phyloP scores from a whole-genome alignment of 805 yeast genomes.

The Starmerella floricola region DNA sequence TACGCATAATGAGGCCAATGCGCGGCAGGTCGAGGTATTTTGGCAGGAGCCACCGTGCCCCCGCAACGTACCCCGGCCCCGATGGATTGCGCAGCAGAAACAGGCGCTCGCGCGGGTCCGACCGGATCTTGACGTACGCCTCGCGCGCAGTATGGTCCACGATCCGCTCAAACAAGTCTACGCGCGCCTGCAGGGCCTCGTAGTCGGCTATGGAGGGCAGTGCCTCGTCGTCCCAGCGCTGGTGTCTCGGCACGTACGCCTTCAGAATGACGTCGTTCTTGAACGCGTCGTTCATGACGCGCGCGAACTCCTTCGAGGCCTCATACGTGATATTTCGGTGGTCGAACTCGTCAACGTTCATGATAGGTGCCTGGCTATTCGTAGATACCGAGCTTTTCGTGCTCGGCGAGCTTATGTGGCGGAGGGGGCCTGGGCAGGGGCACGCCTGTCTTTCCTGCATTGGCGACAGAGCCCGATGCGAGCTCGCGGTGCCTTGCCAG shows the following conservation, averaged over 20 bases:
- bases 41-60: constrained; percentile 8
- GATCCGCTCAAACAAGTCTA: constrained; percentile 1
- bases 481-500: too few relatives aligned
- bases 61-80: constrained; percentile 5
- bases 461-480: too few relatives aligned
- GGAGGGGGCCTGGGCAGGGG: too few relatives aligned
- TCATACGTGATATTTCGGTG: constrained; percentile 1
- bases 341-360: constrained; percentile 1
- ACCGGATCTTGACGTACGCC: background rate
- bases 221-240: background rate
- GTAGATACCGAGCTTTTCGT: too few relatives aligned
- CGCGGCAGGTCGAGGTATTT: constrained; percentile 2
- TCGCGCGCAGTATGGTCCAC: constrained; percentile 1
- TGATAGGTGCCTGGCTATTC: too few relatives aligned
- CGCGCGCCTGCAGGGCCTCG: constrained; percentile 1
- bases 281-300: constrained; percentile 11
- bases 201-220: constrained; percentile 9
- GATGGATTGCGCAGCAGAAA: constrained; percentile 1
- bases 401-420: too few relatives aligned
- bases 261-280: constrained; percentile 2
- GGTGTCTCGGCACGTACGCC: background rate
- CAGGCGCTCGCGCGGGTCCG: constrained; percentile 3
- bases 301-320: constrained; percentile 6
- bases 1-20: background rate
- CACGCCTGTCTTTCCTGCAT: too few relatives aligned